These are phyloP conservation scores for Beauveria scarabaeidicola DNA, from an alignment of 2,329 filamentous ascomycete species.

Conservation along the genomic window DNA sequence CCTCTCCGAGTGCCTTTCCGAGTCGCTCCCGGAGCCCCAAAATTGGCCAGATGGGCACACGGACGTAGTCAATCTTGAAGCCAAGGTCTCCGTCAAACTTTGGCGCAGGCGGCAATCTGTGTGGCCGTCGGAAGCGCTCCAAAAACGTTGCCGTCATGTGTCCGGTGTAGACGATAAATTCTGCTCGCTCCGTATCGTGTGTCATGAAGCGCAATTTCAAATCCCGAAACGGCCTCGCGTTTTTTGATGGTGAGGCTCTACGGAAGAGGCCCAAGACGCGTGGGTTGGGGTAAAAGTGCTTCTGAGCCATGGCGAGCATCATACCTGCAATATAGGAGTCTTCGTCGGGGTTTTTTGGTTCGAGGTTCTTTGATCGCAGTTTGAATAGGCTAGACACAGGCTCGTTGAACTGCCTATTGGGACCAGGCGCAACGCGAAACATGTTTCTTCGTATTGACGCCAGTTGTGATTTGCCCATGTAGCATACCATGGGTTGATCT, in stretches of 20 bases:
- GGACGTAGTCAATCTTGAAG: conserved; percentile 38
- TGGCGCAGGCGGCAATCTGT: conserved; percentile 25
- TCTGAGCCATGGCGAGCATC: conserved; percentile 50
- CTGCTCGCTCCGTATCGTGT: conserved; percentile 37
- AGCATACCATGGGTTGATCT: conserved; percentile 32
- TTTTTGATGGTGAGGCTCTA: conserved; percentile 20
- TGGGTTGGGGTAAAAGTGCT: conserved; percentile 36
- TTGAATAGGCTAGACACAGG: conserved; percentile 40
- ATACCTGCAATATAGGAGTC: conserved; percentile 45
- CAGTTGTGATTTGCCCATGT: conserved; percentile 40
- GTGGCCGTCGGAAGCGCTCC: conserved; percentile 40
- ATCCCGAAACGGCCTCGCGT: conserved; percentile 31
- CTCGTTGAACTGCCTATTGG: conserved; percentile 32
- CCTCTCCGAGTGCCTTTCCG: conserved; percentile 42
- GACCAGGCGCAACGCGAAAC: conserved; percentile 36
- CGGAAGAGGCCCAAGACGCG: conserved; percentile 13
- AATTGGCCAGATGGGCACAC: conserved; percentile 46
- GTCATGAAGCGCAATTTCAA: conserved; percentile 43
- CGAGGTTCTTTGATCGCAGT: conserved; percentile 37
- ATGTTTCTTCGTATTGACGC: conserved; percentile 36
- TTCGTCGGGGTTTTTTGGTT: conserved; percentile 40
- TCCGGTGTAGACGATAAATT: conserved; percentile 47
- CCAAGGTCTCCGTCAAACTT: conserved; percentile 22
- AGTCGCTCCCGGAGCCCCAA: conserved; percentile 47
- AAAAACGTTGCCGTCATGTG: conserved; percentile 41